Evolutionary conservation across 2,329 filamentous ascomycete genomes (phyloP).

Genomic region (Coniosporium tulheliwenetii): DNA sequence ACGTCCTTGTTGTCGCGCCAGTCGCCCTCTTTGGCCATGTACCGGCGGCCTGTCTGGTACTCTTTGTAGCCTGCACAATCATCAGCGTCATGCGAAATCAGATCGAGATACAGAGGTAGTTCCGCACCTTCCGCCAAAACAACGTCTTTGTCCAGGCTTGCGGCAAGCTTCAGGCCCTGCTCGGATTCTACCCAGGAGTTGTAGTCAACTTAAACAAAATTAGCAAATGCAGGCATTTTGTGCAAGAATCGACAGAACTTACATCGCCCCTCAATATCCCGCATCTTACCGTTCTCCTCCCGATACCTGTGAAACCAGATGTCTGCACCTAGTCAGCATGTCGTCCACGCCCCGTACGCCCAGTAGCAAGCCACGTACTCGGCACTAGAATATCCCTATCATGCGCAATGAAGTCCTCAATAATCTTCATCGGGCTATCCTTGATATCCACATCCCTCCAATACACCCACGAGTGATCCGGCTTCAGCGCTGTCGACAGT

Average conservation of each 20-base stretch:
- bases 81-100: slow-evolving; percentile 1
- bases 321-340: slow-evolving; percentile 37
- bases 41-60: slow-evolving; percentile 74
- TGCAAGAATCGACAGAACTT: slow-evolving; percentile 23
- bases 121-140: slow-evolving; percentile 72
- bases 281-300: slow-evolving; percentile 41
- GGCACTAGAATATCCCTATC: slow-evolving; percentile 87
- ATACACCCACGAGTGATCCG: slow-evolving; percentile 96
- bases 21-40: slow-evolving; percentile 85
- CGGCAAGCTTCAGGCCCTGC: slow-evolving; percentile 60
- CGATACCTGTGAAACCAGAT: slow-evolving; percentile 93
- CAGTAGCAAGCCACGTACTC: slow-evolving; percentile 44
- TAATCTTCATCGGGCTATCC: slow-evolving; percentile 70
- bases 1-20: slow-evolving; percentile 85
- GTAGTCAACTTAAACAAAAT: slow-evolving; percentile 59
- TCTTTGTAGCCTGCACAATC: slow-evolving; percentile 67
- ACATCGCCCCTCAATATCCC: slow-evolving; percentile 91
- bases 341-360: not conserved
- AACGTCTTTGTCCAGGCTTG: slow-evolving; percentile 59
- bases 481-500: slow-evolving; percentile 66
- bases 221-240: not conserved
- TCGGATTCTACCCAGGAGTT: slow-evolving; percentile 97
- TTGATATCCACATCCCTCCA: slow-evolving; percentile 97
- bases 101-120: slow-evolving; percentile 1
- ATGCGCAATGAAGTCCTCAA: slow-evolving; percentile 92